Evolutionary conservation across 2,329 filamentous ascomycete species (phyloP).

Genomic region (Nemania abortiva): DNA sequence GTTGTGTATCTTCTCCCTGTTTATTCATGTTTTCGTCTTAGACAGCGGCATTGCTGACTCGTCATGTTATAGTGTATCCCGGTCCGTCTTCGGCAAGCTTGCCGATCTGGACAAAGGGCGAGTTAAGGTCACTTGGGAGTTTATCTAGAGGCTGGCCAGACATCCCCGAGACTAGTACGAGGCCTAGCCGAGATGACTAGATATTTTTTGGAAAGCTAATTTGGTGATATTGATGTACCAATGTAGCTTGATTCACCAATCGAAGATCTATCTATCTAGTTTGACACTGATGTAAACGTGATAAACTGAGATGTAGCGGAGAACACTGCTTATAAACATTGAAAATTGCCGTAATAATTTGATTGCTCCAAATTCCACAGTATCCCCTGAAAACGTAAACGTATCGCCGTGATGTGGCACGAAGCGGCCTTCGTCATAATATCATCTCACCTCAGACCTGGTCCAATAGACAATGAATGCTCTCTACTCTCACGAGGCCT

Average conservation of each 20-base stretch:
- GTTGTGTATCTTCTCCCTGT: neutral
- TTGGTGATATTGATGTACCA: neutral
- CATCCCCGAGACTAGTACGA: neutral
- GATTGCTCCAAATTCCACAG: too few relatives aligned
- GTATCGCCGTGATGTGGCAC: too few relatives aligned
- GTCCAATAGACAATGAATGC: neutral
- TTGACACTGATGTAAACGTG: neutral
- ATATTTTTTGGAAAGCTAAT: neutral
- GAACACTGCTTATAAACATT: neutral
- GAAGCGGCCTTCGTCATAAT: neutral
- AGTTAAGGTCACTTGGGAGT: slow-evolving; percentile 45
- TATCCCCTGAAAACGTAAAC: too few relatives aligned
- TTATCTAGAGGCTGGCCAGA: slow-evolving; percentile 27
- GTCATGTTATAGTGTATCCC: slow-evolving; percentile 41
- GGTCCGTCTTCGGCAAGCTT: slow-evolving; percentile 43
- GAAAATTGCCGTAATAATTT: neutral
- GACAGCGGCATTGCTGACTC: neutral
- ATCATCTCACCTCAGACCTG: neutral
- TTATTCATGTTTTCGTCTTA: neutral
- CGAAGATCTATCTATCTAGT: neutral
- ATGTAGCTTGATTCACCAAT: neutral
- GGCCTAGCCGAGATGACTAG: neutral
- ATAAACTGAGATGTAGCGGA: neutral
- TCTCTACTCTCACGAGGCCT: neutral
- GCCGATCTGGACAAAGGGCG: slow-evolving; percentile 34